phyloP scores from a whole-genome alignment of 352 stramenopile species.

The Globisporangium yorkense region DNA sequence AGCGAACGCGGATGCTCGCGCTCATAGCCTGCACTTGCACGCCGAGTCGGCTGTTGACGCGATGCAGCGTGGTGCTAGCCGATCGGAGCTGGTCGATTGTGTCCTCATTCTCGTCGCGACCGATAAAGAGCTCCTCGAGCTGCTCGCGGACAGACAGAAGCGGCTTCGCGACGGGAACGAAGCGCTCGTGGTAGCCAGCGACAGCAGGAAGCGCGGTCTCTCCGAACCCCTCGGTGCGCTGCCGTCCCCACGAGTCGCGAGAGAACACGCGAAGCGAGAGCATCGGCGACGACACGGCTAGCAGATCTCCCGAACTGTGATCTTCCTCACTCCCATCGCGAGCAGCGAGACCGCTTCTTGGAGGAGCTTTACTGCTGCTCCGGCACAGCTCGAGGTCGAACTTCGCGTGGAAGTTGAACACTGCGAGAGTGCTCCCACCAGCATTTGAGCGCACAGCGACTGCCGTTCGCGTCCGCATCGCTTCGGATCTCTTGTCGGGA shows the following conservation, averaged over 20 bases:
- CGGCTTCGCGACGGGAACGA: conserved; percentile 30
- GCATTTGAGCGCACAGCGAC: background rate
- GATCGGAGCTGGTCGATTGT: background rate
- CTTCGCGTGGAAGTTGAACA: conserved; percentile 14
- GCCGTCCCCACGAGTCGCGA: conserved; percentile 39
- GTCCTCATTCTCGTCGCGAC: conserved; percentile 21
- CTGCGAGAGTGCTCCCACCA: background rate
- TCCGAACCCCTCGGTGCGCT: conserved; percentile 25
- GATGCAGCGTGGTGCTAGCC: conserved; percentile 6
- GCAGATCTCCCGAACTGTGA: background rate
- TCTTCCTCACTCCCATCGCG: background rate
- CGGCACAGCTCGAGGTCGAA: conserved; percentile 13
- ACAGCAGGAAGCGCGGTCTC: conserved; percentile 26
- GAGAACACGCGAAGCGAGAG: conserved; percentile 41
- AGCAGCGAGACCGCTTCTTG: background rate
- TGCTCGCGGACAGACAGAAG: conserved; percentile 29
- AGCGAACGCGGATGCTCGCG: conserved; percentile 36
- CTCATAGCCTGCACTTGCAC: conserved; percentile 29
- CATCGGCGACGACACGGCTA: conserved; percentile 6
- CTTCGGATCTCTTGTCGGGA: background rate
- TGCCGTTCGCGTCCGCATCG: background rate
- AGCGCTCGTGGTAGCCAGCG: conserved; percentile 25
- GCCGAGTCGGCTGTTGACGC: conserved; percentile 23
- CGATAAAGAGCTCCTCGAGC: conserved; percentile 65
- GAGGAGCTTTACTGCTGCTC: background rate